Evolutionary conservation across 169 alveolate genomes (phyloP).

Genomic region (Babesia caballi): DNA sequence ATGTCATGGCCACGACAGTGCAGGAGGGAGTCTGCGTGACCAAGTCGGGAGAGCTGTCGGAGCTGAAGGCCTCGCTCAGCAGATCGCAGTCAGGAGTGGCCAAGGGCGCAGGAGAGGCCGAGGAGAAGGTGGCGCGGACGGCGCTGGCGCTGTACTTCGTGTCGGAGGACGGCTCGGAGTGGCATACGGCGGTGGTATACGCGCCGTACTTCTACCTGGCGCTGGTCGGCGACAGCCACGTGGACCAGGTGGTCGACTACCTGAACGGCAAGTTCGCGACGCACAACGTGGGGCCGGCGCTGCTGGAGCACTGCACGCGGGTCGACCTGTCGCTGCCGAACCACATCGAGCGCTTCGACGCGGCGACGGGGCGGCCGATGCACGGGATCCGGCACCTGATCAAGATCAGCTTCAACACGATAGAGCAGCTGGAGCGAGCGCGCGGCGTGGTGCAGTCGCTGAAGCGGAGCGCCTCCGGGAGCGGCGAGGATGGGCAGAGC

Average conservation of each 20-base stretch:
- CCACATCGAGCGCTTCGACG: slow-evolving; percentile 60
- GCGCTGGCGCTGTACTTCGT: slow-evolving; percentile 60
- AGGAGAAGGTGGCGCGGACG: slow-evolving; percentile 16
- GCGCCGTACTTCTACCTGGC: slow-evolving; percentile 57
- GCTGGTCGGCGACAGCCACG: slow-evolving; percentile 2
- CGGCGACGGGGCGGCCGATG: slow-evolving; percentile 34
- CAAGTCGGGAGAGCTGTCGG: background rate
- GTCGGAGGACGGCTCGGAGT: slow-evolving; percentile 65
- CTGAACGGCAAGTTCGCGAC: slow-evolving; percentile 35
- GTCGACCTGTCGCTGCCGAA: slow-evolving; percentile 62
- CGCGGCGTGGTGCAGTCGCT: slow-evolving; percentile 15
- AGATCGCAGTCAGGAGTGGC: background rate
- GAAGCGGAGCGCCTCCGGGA: slow-evolving; percentile 10
- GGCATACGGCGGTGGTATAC: slow-evolving; percentile 64
- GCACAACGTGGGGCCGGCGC: slow-evolving; percentile 34
- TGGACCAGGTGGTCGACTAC: slow-evolving; percentile 45
- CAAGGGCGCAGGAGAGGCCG: background rate
- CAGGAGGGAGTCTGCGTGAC: slow-evolving; percentile 64
- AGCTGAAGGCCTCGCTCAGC: background rate
- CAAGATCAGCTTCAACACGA: slow-evolving; percentile 57
- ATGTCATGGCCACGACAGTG: slow-evolving; percentile 79
- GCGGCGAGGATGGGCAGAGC: slow-evolving; percentile 11
- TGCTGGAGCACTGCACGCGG: slow-evolving; percentile 42
- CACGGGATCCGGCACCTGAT: slow-evolving; percentile 48
- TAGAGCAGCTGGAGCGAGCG: slow-evolving; percentile 58